These are phyloP conservation scores for Delphinella strobiligena DNA, from an alignment of 2,329 filamentous ascomycete genomes.

Conservation along the genomic window DNA sequence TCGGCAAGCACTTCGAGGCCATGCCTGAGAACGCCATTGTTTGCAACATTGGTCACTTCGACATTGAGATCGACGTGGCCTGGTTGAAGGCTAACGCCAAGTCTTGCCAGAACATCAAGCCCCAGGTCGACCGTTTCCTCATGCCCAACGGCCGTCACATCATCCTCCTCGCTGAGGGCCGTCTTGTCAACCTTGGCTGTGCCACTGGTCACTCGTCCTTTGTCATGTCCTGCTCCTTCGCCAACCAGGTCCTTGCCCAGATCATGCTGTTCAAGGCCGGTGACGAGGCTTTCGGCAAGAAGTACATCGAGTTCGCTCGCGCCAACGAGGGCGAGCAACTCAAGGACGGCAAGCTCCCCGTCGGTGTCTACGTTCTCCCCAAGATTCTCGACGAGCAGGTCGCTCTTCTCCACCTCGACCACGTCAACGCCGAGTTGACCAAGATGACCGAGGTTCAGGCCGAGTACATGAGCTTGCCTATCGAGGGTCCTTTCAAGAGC, in stretches of 20 bases:
- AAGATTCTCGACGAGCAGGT: slow-evolving; percentile 99
- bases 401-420: slow-evolving; percentile 79
- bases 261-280: slow-evolving; percentile 94
- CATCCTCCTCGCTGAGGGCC: slow-evolving; percentile 96
- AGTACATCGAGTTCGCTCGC: slow-evolving; percentile 86
- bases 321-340: slow-evolving; percentile 21
- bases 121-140: slow-evolving; percentile 95
- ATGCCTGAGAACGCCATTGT: slow-evolving; percentile 98
- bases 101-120: slow-evolving; percentile 97
- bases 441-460: slow-evolving; percentile 76
- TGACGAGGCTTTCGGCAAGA: slow-evolving; percentile 76
- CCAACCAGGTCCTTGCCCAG: slow-evolving; percentile 99
- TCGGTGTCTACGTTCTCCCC: slow-evolving; percentile 91
- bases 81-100: slow-evolving; percentile 97
- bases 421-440: slow-evolving; percentile 90
- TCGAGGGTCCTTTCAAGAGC: slow-evolving; percentile 90
- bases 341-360: slow-evolving; percentile 71
- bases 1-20: slow-evolving; percentile 79
- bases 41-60: slow-evolving; percentile 99
- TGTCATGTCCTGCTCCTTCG: slow-evolving; percentile 99
- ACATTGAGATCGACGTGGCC: slow-evolving; percentile 98
- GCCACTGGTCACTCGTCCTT: slow-evolving; percentile 98
- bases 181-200: slow-evolving; percentile 98
- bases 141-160: slow-evolving; percentile 92
- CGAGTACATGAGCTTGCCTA: slow-evolving; percentile 80